Evolutionary conservation across 2,329 filamentous ascomycete genomes (phyloP).

Genomic region (Monosporascus sp.): DNA sequence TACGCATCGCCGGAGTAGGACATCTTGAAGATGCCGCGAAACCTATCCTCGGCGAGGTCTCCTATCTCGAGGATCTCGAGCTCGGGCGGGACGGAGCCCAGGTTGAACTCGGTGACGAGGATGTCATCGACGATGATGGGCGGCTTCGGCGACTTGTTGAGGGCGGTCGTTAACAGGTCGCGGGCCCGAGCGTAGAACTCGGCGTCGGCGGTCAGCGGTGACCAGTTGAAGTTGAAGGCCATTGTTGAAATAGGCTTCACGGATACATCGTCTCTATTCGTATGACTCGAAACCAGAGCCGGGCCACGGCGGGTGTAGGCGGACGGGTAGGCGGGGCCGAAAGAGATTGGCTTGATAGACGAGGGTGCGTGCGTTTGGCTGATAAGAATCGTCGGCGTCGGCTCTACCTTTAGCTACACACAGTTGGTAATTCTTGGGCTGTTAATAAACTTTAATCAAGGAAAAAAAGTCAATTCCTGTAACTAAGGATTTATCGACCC

Average conservation of each 20-base stretch:
- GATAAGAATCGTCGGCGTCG: too few relatives aligned
- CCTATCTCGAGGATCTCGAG: slow-evolving; percentile 97
- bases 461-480: too few relatives aligned
- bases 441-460: too few relatives aligned
- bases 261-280: slow-evolving; percentile 16
- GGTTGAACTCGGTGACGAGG: slow-evolving; percentile 93
- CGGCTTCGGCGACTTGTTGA: slow-evolving; percentile 97
- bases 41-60: slow-evolving; percentile 92
- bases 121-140: slow-evolving; percentile 99
- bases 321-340: too few relatives aligned
- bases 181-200: slow-evolving; percentile 84
- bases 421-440: too few relatives aligned
- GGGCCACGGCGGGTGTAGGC: too few relatives aligned
- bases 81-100: slow-evolving; percentile 89
- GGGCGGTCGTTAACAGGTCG: slow-evolving; percentile 86
- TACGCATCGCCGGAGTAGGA: slow-evolving; percentile 94
- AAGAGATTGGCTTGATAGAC: too few relatives aligned
- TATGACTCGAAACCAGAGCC: too few relatives aligned
- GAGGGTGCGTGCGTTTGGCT: too few relatives aligned
- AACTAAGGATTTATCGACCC: too few relatives aligned
- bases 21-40: slow-evolving; percentile 99
- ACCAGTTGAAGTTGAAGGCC: slow-evolving; percentile 99
- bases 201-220: slow-evolving; percentile 92
- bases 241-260: slow-evolving; percentile 55
- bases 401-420: too few relatives aligned